phyloP scores from a whole-genome alignment of 1,139 yeast genomes.

The Meyerozyma carpophila region DNA sequence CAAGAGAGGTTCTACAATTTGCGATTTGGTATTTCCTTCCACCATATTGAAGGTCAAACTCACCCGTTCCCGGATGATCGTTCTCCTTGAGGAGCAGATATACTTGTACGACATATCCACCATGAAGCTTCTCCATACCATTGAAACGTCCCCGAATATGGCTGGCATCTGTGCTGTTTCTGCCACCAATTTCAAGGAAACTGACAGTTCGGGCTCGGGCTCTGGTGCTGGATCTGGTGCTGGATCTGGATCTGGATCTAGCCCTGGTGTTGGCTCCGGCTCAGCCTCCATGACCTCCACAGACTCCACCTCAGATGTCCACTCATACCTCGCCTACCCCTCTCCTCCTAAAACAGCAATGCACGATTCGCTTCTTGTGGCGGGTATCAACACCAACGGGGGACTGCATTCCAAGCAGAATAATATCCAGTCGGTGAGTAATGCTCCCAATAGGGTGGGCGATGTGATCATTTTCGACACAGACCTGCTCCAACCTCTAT shows the following conservation, averaged over 20 bases:
- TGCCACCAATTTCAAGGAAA: conserved; percentile 18
- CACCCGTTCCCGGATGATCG: conserved; percentile 69
- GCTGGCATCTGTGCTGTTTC: conserved; percentile 62
- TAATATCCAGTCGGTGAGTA: conserved; percentile 41
- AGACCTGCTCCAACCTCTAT: conserved; percentile 70
- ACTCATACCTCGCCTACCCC: conserved; percentile 78
- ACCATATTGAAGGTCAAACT: conserved; percentile 73
- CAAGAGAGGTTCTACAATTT: conserved; percentile 62
- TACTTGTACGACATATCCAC: conserved; percentile 84
- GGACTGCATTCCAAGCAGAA: conserved; percentile 38
- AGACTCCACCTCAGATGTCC: conserved; percentile 7
- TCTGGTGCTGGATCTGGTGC: background rate
- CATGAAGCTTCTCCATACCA: conserved; percentile 83
- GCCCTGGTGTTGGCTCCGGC: background rate
- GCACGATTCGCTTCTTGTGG: conserved; percentile 38
- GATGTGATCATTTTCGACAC: conserved; percentile 87
- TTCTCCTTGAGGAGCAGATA: conserved; percentile 77
- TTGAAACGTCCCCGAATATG: conserved; percentile 75
- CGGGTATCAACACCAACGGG: conserved; percentile 42
- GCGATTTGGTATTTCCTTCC: conserved; percentile 87
- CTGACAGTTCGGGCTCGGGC: conserved; percentile 12
- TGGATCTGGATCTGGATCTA: background rate
- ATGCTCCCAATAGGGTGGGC: conserved; percentile 57
- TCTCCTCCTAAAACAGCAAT: conserved; percentile 60
- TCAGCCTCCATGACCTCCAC: background rate